phyloP scores from a whole-genome alignment of 306 rosid genomes.

The Cicer cuneatum region DNA sequence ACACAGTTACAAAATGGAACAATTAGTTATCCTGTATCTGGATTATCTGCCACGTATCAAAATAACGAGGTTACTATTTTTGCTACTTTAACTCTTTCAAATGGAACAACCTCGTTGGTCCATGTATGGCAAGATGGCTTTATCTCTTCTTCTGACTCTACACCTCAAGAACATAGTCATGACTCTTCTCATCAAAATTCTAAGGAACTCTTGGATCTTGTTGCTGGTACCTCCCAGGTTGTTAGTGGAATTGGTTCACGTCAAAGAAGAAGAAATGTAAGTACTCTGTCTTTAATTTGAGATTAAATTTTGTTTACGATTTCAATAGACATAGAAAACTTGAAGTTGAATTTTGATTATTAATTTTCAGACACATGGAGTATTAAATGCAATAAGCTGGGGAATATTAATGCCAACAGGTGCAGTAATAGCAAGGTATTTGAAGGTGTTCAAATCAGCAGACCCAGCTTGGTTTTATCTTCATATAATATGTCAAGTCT shows the following conservation, averaged over 20 bases:
- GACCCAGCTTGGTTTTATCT: conserved; percentile 96
- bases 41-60: conserved; percentile 40
- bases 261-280: conserved; percentile 62
- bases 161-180: conserved; percentile 38
- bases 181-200: conserved; percentile 38
- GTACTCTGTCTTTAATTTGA: too few relatives aligned
- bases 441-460: conserved; percentile 78
- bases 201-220: conserved; percentile 55
- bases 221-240: conserved; percentile 56
- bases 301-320: too few relatives aligned
- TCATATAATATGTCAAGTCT: conserved; percentile 76
- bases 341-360: neutral
- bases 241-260: conserved; percentile 34
- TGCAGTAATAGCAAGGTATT: conserved; percentile 74
- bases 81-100: conserved; percentile 62
- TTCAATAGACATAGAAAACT: too few relatives aligned
- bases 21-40: conserved; percentile 42
- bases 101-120: conserved; percentile 45
- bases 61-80: conserved; percentile 61
- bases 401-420: conserved; percentile 79
- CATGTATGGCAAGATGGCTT: conserved; percentile 81
- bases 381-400: conserved; percentile 79
- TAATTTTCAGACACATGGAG: conserved; percentile 70
- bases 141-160: conserved; percentile 38
- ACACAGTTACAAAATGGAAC: conserved; percentile 51